These are phyloP conservation scores for Pouteria glomerata DNA, from an alignment of 148 eudicot genomes.

Conservation along the genomic window DNA sequence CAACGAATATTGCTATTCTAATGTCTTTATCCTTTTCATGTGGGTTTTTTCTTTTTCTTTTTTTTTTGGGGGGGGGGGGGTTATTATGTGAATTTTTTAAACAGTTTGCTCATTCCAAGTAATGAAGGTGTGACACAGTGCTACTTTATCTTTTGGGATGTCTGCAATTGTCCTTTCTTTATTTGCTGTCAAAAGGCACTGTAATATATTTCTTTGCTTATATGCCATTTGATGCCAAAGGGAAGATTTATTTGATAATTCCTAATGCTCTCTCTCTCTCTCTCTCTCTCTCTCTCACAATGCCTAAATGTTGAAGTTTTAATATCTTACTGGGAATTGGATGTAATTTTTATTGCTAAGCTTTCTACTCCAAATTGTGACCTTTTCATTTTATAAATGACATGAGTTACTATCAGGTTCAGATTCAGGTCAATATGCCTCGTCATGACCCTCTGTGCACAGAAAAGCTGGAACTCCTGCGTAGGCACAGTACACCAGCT, in stretches of 20 bases:
- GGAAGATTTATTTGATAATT: neutral
- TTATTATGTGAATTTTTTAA: too few species aligned
- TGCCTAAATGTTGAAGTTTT: neutral
- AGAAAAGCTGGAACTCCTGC: slow-evolving; percentile 65
- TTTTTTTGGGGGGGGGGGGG: too few species aligned
- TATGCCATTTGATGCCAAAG: neutral
- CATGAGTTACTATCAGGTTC: slow-evolving; percentile 38
- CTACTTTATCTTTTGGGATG: neutral
- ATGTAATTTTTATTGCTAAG: too few species aligned
- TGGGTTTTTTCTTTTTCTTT: too few species aligned
- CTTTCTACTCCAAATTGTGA: neutral
- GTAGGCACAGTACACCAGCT: slow-evolving; percentile 35
- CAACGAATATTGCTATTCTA: too few species aligned
- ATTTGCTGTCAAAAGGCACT: neutral
- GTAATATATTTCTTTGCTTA: neutral
- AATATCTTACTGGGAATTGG: too few species aligned
- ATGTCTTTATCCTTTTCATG: too few species aligned
- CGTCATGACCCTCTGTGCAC: slow-evolving; percentile 43
- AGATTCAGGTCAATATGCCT: slow-evolving; percentile 49
- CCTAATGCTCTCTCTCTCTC: neutral
- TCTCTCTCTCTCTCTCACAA: neutral
- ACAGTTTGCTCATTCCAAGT: too few species aligned
- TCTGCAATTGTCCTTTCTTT: neutral
- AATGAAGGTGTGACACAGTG: too few species aligned
- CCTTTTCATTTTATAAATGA: slow-evolving; percentile 4